Base-by-base conservation (phyloP, 2,329 filamentous ascomycete genomes). In the Xylaria hypoxylon region DNA sequence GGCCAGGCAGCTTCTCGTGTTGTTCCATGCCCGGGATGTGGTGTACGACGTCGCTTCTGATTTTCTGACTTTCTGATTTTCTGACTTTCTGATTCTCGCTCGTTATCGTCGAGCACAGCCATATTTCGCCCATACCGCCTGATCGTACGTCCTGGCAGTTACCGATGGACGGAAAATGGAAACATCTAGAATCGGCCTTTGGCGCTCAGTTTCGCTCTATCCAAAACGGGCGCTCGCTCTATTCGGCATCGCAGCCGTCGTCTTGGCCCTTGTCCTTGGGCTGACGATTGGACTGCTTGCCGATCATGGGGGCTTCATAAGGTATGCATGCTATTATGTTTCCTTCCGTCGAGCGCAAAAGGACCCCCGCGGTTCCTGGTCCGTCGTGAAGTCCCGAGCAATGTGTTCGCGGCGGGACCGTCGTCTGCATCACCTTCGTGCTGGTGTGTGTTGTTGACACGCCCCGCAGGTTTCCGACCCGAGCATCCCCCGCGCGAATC, bases 401-500 rank as follows among this genome's bases (percentile, higher is more conserved):
- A n/a, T n/a, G n/a, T n/a, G n/a, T n/a, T n/a, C n/a, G n/a, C n/a
- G n/a, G n/a, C n/a, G n/a, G n/a, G n/a, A n/a, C n/a, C n/a, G n/a
- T n/a, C n/a, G n/a, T n/a, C n/a, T n/a, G n/a, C n/a, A n/a, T n/a
- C n/a, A n/a, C n/a, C n/a, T n/a, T n/a, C n/a, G n/a, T n/a, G n/a
- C n/a, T n/a, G n/a, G n/a, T n/a, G n/a, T n/a, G 13, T 38, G 10
- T 11, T 15, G 13, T 15, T 38, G 35, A 38, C 35, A 2, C 13
- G 13, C 35, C 6, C 15, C 6, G 1, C 8, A 57, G 51, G 35
- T 3, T 19, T 71, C 69, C 4, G 59, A 70, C 26, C 70, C 52
- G 8, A 64, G 24, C 53, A 62, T 22, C 2, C 68, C 74, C 13
- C 70, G 73, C 17, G 73, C 81, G 52, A 78, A 84, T 67, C 77